Percentiles rank a stretch among this genome's conserved stretches.
These are phyloP conservation scores for Globisporangium mamillatum DNA, from an alignment of 352 stramenopile genomes.

Conservation along the genomic window DNA sequence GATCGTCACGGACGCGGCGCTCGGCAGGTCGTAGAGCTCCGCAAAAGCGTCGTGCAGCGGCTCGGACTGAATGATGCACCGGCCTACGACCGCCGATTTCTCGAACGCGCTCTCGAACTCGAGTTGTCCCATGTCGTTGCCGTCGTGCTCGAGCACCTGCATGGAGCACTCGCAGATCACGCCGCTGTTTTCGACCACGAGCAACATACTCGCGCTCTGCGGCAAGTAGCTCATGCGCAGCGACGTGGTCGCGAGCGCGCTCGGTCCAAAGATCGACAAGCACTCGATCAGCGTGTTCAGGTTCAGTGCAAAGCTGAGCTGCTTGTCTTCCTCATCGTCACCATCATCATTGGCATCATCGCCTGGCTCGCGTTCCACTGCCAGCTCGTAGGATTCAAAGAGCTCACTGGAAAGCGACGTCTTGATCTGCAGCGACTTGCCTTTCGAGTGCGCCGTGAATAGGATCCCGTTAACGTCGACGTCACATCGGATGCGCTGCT, in stretches of 20 bases:
- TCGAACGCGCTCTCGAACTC: constrained; percentile 84
- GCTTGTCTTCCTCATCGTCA: constrained; percentile 30
- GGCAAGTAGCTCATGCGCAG: constrained; percentile 69
- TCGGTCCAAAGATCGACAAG: constrained; percentile 73
- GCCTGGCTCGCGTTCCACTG: constrained; percentile 3
- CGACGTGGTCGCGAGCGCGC: constrained; percentile 65
- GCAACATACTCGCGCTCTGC: constrained; percentile 53
- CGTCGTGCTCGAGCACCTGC: constrained; percentile 76
- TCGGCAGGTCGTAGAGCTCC: constrained; percentile 83
- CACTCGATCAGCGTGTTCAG: constrained; percentile 74
- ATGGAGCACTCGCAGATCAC: constrained; percentile 86
- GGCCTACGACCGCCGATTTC: constrained; percentile 61
- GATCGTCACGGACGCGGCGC: constrained; percentile 74
- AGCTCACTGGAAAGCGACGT: constrained; percentile 71
- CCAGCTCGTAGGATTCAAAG: constrained; percentile 69
- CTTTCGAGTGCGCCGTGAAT: constrained; percentile 79
- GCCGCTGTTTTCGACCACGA: constrained; percentile 79
- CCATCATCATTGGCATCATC: constrained; percentile 17
- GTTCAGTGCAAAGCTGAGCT: constrained; percentile 75
- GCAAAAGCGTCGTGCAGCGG: constrained; percentile 77
- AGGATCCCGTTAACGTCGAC: constrained; percentile 59
- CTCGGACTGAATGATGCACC: constrained; percentile 83
- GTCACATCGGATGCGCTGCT: constrained; percentile 79
- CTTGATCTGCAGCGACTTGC: constrained; percentile 87
- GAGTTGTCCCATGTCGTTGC: constrained; percentile 60